phyloP scores from a whole-genome alignment of 2,329 filamentous ascomycete species.

The Colletotrichum aenigma region DNA sequence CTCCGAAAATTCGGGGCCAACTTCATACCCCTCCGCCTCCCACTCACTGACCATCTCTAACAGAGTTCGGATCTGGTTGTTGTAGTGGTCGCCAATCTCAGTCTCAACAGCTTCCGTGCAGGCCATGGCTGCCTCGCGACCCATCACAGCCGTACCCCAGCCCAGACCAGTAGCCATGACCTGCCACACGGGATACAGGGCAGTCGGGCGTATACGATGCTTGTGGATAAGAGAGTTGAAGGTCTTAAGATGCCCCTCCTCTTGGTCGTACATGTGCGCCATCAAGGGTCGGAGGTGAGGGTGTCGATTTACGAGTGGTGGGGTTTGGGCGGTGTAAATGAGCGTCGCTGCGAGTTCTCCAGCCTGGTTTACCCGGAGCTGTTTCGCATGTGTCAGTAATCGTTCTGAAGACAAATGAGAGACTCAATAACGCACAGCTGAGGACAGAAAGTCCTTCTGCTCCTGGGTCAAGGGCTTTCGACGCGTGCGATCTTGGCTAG shows the following conservation, averaged over 20 bases:
- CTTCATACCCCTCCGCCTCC: constrained; percentile 77
- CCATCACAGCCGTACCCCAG: constrained; percentile 88
- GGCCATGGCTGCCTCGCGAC: constrained; percentile 94
- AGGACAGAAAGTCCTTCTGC: constrained; percentile 77
- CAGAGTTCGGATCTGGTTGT: constrained; percentile 83
- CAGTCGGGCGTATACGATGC: constrained; percentile 90
- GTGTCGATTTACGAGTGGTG: constrained; percentile 77
- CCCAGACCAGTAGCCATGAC: constrained; percentile 80
- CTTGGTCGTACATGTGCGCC: constrained; percentile 98
- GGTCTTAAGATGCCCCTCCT: constrained; percentile 82
- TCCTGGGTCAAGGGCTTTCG: constrained; percentile 68
- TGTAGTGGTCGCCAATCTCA: constrained; percentile 96
- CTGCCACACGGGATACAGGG: constrained; percentile 90
- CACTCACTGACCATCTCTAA: constrained; percentile 81
- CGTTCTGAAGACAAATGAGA: background rate
- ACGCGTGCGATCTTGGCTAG: constrained; percentile 25
- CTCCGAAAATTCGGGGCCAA: constrained; percentile 77
- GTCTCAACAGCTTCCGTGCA: constrained; percentile 99
- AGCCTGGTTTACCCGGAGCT: constrained; percentile 95
- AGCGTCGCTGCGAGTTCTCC: constrained; percentile 95
- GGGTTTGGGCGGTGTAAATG: constrained; percentile 90
- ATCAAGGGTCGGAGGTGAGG: constrained; percentile 90
- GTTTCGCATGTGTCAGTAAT: background rate
- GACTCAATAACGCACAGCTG: constrained; percentile 58
- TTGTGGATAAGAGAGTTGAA: constrained; percentile 85